phyloP scores from a whole-genome alignment of 441 rosid species.

The Populus hybrid region DNA sequence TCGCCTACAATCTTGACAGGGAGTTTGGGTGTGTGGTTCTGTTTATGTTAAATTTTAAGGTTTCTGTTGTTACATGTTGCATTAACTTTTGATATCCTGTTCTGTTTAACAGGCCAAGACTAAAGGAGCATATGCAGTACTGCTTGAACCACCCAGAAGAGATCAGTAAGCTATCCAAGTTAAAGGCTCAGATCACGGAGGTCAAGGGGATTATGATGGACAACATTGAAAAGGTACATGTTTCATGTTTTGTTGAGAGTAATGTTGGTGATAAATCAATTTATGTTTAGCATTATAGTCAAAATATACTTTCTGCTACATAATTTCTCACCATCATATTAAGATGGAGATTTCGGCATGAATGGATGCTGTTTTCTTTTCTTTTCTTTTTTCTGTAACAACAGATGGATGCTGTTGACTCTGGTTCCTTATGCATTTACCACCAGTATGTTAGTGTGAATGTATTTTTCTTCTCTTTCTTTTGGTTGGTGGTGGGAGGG shows the following conservation, averaged over 20 bases:
- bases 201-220: conserved; percentile 98
- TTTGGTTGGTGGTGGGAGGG: neutral
- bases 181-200: conserved; percentile 87
- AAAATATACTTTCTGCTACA: neutral
- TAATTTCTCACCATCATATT: neutral
- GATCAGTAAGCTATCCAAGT: conserved; percentile 82
- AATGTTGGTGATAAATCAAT: conserved; percentile 5
- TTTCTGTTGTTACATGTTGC: neutral
- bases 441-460: neutral
- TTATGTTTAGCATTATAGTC: neutral
- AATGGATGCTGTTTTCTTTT: neutral
- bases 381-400: neutral
- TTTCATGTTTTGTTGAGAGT: conserved; percentile 21
- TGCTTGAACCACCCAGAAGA: conserved; percentile 94
- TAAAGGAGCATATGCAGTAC: conserved; percentile 97
- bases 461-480: neutral
- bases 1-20: conserved; percentile 95
- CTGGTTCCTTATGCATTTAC: neutral
- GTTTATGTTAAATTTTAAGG: neutral
- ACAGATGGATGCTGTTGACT: neutral
- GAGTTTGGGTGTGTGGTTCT: conserved; percentile 71
- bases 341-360: neutral
- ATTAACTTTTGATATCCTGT: conserved; percentile 4
- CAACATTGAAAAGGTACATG: conserved; percentile 87
- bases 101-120: conserved; percentile 62